Percentiles rank a stretch among this genome's conserved stretches.
Evolutionary conservation across 2,329 filamentous ascomycete genomes (phyloP).

Genomic region (Alternaria triticimaculans): DNA sequence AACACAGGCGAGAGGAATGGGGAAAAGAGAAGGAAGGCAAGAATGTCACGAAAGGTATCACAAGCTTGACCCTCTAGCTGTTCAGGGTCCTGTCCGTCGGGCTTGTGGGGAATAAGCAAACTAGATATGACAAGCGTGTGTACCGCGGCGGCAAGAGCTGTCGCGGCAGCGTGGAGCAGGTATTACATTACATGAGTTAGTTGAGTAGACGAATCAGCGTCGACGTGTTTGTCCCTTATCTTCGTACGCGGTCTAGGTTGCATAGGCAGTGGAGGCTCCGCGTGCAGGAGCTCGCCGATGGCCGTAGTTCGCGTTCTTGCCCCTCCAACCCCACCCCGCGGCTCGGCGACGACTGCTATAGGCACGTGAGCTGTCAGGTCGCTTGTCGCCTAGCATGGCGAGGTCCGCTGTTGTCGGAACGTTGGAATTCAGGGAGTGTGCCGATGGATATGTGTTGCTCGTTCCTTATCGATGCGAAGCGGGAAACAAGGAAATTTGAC

Average conservation of each 20-base stretch:
- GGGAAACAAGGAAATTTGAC: too few species aligned
- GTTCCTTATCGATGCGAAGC: too few species aligned
- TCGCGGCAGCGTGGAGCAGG: not conserved
- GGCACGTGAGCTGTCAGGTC: conserved; percentile 8
- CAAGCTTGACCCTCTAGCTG: conserved; percentile 1
- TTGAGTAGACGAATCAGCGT: conserved; percentile 23
- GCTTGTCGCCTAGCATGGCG: not conserved
- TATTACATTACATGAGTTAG: not conserved
- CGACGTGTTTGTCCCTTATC: conserved; percentile 22
- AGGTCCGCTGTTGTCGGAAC: not conserved
- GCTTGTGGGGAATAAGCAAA: conserved; percentile 23
- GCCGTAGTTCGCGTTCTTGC: conserved; percentile 21
- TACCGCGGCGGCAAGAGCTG: not conserved
- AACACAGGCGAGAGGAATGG: not conserved
- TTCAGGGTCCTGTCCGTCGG: not conserved
- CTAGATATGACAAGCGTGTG: conserved; percentile 13
- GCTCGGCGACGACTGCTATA: not conserved
- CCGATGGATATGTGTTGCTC: too few species aligned
- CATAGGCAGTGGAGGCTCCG: conserved; percentile 14
- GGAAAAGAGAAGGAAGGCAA: not conserved
- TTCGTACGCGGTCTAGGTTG: conserved; percentile 8
- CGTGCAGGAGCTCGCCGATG: conserved; percentile 37
- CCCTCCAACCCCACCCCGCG: conserved; percentile 16
- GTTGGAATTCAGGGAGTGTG: too few species aligned
- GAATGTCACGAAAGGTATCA: not conserved